These are phyloP conservation scores for Penicillium pulvis DNA, from an alignment of 495 filamentous ascomycete genomes.

Conservation along the genomic window DNA sequence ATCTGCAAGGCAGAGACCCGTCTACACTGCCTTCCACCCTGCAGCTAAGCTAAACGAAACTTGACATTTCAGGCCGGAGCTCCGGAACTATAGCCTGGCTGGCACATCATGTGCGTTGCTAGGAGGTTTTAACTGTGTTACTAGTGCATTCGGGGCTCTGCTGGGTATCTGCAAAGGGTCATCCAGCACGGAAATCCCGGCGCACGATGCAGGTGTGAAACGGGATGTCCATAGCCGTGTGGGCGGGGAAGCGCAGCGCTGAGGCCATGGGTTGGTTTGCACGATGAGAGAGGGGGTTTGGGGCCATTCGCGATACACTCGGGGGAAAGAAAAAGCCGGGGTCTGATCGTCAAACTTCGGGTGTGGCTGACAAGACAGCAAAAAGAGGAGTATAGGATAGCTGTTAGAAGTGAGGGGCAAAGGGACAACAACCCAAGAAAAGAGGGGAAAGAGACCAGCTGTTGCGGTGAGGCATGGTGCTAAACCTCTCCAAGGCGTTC, in stretches of 20 bases:
- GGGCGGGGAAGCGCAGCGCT: slow-evolving; percentile 1
- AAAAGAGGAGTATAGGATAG: neutral
- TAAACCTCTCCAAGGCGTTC: slow-evolving; percentile 6
- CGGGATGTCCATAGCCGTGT: slow-evolving; percentile 1
- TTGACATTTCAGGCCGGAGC: slow-evolving; percentile 19
- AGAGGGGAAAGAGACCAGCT: neutral
- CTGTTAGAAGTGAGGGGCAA: slow-evolving; percentile 1
- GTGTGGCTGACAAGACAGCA: slow-evolving; percentile 13
- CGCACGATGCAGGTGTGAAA: slow-evolving; percentile 17
- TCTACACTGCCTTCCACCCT: neutral
- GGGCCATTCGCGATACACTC: slow-evolving; percentile 8
- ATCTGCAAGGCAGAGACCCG: neutral
- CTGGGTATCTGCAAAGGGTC: slow-evolving; percentile 15
- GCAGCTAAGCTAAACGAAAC: neutral
- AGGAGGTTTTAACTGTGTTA: slow-evolving; percentile 7
- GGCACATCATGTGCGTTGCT: slow-evolving; percentile 18
- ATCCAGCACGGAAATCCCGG: slow-evolving; percentile 17
- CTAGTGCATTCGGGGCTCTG: slow-evolving; percentile 16
- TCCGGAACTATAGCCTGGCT: slow-evolving; percentile 18
- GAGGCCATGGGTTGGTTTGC: neutral
- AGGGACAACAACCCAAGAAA: neutral
- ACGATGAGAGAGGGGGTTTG: neutral
- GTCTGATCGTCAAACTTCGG: slow-evolving; percentile 10
- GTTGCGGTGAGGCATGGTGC: neutral
- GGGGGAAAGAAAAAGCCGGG: slow-evolving; percentile 6